A percentile compares a stretch with the other conserved stretches of the same genome.
Conservation (phyloP, 2,329 filamentous ascomycete species). For the Pestalotiopsis fici region DNA sequence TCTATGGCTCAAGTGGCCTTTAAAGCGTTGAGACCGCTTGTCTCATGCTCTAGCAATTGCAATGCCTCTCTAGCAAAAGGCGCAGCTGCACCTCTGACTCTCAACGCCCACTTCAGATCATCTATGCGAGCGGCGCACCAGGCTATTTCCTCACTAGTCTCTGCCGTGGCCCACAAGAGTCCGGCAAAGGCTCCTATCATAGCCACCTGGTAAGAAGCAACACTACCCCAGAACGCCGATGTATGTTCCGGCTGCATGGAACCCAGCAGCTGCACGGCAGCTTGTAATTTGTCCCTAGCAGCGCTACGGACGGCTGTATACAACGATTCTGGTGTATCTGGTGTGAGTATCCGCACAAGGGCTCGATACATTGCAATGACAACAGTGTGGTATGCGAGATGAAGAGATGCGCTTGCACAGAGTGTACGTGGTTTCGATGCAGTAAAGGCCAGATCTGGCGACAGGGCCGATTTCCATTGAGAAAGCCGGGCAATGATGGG, state of each 20-base stretch:
- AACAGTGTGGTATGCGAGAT: constrained; percentile 52
- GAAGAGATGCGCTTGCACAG: constrained; percentile 42
- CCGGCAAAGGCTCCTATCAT: not conserved
- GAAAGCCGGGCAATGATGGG: constrained; percentile 27
- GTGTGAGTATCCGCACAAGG: constrained; percentile 44
- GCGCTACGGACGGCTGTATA: constrained; percentile 27
- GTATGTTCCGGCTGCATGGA: not conserved
- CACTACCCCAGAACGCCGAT: not conserved
- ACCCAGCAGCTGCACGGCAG: not conserved
- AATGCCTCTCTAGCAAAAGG: not conserved
- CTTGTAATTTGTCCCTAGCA: constrained; percentile 35
- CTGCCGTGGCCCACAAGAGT: not conserved
- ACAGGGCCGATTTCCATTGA: constrained; percentile 22
- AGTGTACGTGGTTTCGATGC: constrained; percentile 22
- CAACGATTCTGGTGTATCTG: constrained; percentile 29
- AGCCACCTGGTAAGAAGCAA: not conserved
- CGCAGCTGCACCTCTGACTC: not conserved
- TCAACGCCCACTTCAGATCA: not conserved
- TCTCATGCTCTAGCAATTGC: not conserved
- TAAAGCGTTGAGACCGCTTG: not conserved
- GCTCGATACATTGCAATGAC: constrained; percentile 53
- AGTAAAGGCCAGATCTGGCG: constrained; percentile 22
- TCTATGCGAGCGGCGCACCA: not conserved
- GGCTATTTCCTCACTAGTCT: not conserved
- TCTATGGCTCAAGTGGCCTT: not conserved